Base-by-base conservation (phyloP, 208 protist genomes). In the Leptomonas pyrrhocoris region DNA sequence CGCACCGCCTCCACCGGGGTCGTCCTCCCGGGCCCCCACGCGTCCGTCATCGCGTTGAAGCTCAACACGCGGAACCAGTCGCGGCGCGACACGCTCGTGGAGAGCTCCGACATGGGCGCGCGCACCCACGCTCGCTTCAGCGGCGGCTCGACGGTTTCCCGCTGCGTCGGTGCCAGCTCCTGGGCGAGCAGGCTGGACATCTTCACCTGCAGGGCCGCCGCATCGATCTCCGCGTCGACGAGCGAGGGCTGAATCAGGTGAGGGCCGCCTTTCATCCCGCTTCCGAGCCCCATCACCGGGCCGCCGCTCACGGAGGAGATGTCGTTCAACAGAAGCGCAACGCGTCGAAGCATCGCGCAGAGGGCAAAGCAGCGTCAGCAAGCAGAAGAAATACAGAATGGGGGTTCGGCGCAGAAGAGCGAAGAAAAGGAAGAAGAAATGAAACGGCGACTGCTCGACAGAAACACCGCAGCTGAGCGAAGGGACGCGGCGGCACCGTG, bases 61-160 rank as follows among this genome's bases (percentile, higher is more conserved):
- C 80, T 81, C 90, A 95, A 90, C 21, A 95, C n/a, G 9, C 90
- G 87, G 65, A 95, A 95, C 88, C 90, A 95, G 66, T 94, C 84
- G 7, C 86, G 73, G 6, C 84, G 75, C 15, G 88, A 84, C 12
- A 71, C 38, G 12, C 79, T 63, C 6, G 87, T 95, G 9, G 90
- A 93, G 4, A 95, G 74, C 25, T 77, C 66, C 25, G 85, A 94
- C 2, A 83, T 23, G 4, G 88, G 88, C 19, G 88, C 87, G 51
- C 75, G 67, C 30, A 91, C 83, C 88, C 90, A 95, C 36, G 42
- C 27, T 21, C 90, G 80, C 61, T 77, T 73, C 56, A 94, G 67
- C 5, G 83, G 68, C 8, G 85, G 85, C 58, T 73, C 74, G 42
- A 76, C 74, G 12, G 25, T 19, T 4, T 73, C 77, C 16, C 45